Conservation (phyloP, 148 eudicot genomes). For the Rhododendron williamsianum region DNA sequence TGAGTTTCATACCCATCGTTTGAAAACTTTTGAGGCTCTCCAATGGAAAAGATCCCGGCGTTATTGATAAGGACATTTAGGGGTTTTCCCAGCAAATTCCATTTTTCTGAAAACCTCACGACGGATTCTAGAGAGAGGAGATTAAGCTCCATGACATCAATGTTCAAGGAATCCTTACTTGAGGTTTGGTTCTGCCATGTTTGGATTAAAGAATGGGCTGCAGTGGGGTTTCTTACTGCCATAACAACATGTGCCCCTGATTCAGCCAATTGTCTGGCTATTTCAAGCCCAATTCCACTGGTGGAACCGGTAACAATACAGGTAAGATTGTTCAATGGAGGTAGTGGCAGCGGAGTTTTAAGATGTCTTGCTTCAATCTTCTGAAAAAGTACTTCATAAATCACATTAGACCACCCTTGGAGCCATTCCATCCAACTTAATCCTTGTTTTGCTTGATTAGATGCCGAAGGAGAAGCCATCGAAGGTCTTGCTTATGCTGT, state of each 20-base stretch:
- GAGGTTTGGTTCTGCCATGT: constrained; percentile 12
- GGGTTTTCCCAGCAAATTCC: constrained; percentile 23
- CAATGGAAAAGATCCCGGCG: constrained; percentile 28
- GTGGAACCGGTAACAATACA: constrained; percentile 29
- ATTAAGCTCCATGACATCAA: constrained; percentile 32
- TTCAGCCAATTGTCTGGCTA: constrained; percentile 27
- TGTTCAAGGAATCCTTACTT: not conserved
- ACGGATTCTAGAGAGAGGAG: constrained; percentile 27
- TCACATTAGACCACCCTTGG: constrained; percentile 21
- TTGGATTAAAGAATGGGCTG: constrained; percentile 22
- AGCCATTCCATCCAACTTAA: constrained; percentile 30
- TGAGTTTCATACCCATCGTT: constrained; percentile 29
- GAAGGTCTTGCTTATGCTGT: not conserved
- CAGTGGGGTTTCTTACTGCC: constrained; percentile 25
- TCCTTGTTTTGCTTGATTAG: constrained; percentile 5
- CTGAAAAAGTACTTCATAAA: constrained; percentile 20
- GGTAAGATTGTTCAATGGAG: constrained; percentile 9
- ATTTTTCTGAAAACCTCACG: constrained; percentile 18
- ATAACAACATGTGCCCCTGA: constrained; percentile 25
- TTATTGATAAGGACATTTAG: constrained; percentile 25
- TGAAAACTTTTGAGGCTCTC: constrained; percentile 26
- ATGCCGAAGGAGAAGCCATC: not conserved
- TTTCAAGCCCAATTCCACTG: constrained; percentile 27
- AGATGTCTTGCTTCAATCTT: constrained; percentile 16
- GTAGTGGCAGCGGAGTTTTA: constrained; percentile 23